These are phyloP conservation scores for Leishmania tarentolae DNA, from an alignment of 208 protist species.

Conservation along the genomic window DNA sequence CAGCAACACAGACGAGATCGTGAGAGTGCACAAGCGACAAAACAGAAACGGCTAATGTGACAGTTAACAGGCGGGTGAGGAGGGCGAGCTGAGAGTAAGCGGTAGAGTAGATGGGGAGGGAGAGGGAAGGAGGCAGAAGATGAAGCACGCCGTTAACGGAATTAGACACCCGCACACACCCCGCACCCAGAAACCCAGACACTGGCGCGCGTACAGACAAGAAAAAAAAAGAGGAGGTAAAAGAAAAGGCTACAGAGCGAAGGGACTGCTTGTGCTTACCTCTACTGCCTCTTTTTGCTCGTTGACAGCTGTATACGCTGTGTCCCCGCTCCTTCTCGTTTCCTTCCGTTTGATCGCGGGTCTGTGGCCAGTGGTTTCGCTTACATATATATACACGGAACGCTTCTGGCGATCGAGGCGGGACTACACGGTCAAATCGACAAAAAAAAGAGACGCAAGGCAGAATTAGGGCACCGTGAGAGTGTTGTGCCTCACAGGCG, in stretches of 20 bases:
- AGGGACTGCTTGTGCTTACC: too few species aligned
- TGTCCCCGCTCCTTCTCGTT: background rate
- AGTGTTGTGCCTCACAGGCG: background rate
- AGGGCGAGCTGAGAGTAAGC: background rate
- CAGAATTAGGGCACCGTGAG: background rate
- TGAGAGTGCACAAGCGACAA: background rate
- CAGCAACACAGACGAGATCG: too few species aligned
- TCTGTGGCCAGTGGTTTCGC: too few species aligned
- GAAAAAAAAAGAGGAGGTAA: constrained; percentile 8
- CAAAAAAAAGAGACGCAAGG: background rate
- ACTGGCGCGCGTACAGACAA: background rate
- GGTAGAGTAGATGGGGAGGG: background rate
- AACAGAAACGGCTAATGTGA: background rate
- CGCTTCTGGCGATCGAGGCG: background rate
- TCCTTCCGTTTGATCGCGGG: background rate
- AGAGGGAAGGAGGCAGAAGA: background rate
- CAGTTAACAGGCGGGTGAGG: background rate
- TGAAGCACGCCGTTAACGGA: background rate
- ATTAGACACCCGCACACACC: background rate
- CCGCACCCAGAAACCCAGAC: background rate
- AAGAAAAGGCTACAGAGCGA: background rate
- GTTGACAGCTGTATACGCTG: background rate
- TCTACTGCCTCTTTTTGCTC: background rate
- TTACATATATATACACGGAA: too few species aligned
- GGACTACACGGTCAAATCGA: background rate